Evolutionary conservation across 2,329 filamentous ascomycete genomes (phyloP).

Genomic region (Colletotrichum euphorbiae): DNA sequence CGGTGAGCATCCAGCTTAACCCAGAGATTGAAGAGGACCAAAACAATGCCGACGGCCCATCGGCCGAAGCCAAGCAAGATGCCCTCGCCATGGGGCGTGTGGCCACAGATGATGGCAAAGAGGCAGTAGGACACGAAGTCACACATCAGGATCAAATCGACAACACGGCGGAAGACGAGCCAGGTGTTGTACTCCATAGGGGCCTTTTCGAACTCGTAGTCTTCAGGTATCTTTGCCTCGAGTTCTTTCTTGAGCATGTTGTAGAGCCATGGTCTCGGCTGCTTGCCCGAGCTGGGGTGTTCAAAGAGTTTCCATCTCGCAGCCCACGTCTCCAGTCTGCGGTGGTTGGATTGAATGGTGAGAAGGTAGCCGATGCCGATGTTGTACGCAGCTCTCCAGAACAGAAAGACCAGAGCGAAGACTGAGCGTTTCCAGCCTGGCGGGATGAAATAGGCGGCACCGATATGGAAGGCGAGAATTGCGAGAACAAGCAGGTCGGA

Average conservation of each 20-base stretch:
- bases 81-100: slow-evolving; percentile 79
- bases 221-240: slow-evolving; percentile 92
- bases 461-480: slow-evolving; percentile 80
- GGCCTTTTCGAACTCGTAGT: slow-evolving; percentile 93
- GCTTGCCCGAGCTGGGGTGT: slow-evolving; percentile 81
- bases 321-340: slow-evolving; percentile 87
- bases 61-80: slow-evolving; percentile 75
- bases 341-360: slow-evolving; percentile 89
- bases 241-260: slow-evolving; percentile 87
- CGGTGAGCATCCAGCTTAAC: slow-evolving; percentile 98
- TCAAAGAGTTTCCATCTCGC: slow-evolving; percentile 89
- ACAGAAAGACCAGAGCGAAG: slow-evolving; percentile 86
- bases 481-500: slow-evolving; percentile 85
- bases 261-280: slow-evolving; percentile 86
- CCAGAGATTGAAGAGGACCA: slow-evolving; percentile 97
- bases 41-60: slow-evolving; percentile 80
- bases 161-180: slow-evolving; percentile 94
- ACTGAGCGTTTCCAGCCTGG: slow-evolving; percentile 75
- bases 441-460: slow-evolving; percentile 80
- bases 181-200: slow-evolving; percentile 99
- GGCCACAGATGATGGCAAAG: slow-evolving; percentile 90
- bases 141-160: slow-evolving; percentile 98
- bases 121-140: slow-evolving; percentile 98
- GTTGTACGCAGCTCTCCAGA: slow-evolving; percentile 95
- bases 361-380: slow-evolving; percentile 91